Evolutionary conservation across 2,329 filamentous ascomycete species (phyloP).

Genomic region (Penicillium brevicompactum): DNA sequence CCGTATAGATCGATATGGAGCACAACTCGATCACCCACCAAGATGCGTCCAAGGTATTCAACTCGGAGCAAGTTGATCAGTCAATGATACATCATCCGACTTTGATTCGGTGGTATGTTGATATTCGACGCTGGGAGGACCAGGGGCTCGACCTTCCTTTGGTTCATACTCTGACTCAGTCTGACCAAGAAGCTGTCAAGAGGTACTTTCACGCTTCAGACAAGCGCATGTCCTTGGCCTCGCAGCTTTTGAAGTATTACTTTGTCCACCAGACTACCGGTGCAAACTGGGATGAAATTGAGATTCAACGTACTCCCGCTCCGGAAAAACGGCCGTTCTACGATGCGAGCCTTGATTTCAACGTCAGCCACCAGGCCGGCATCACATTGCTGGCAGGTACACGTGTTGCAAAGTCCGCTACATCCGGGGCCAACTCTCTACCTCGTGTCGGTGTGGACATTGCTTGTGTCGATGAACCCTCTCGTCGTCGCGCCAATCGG

Average conservation of each 20-base stretch:
- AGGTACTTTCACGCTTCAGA: slow-evolving; percentile 58
- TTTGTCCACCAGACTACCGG: slow-evolving; percentile 59
- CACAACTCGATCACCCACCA: slow-evolving; percentile 15
- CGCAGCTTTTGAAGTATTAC: slow-evolving; percentile 62
- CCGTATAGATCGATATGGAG: slow-evolving; percentile 6
- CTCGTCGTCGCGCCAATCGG: slow-evolving; percentile 11
- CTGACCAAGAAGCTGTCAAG: slow-evolving; percentile 54
- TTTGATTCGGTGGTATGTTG: slow-evolving; percentile 48
- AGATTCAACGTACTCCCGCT: slow-evolving; percentile 54
- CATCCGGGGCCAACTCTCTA: neutral
- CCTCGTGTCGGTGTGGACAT: slow-evolving; percentile 62
- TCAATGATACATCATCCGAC: slow-evolving; percentile 12
- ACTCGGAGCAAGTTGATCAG: slow-evolving; percentile 3
- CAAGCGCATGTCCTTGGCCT: slow-evolving; percentile 62
- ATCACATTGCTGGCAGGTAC: slow-evolving; percentile 62
- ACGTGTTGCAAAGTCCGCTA: slow-evolving; percentile 19
- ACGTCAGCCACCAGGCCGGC: slow-evolving; percentile 66
- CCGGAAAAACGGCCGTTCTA: slow-evolving; percentile 56
- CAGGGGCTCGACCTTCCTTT: slow-evolving; percentile 38
- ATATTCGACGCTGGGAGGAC: slow-evolving; percentile 39
- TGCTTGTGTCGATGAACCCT: slow-evolving; percentile 60
- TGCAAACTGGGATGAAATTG: slow-evolving; percentile 60
- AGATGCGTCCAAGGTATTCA: slow-evolving; percentile 8
- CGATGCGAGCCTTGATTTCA: slow-evolving; percentile 57
- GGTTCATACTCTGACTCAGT: slow-evolving; percentile 41